Evolutionary conservation across 2,329 filamentous ascomycete species (phyloP), one percentile per base, ranked within the genome.

Genomic region (Aspergillus phoenicis): DNA sequence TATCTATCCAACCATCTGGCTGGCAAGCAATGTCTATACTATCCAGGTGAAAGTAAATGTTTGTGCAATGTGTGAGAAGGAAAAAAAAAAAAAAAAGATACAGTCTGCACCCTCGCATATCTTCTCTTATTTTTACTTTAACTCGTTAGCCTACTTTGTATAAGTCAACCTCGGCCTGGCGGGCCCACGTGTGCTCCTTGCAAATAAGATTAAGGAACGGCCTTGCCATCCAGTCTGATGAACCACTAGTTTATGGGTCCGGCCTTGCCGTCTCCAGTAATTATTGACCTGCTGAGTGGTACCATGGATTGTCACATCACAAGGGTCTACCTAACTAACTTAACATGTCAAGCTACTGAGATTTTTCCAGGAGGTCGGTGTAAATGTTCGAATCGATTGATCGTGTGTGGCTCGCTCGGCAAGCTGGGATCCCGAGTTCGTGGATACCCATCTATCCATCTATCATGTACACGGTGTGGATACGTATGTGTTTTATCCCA

Each of bases 221-320:
- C 49, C 28, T 39, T 60, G 58, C 52, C 60, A 63, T 49, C 58
- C 53, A 49, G 56, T 56, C 43, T 47, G 54, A 63, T 52, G 58
- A 63, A 63, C 61, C 58, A 61, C 63, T 65, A 63, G 61, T 61
- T 61, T 61, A 59, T 61, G 63, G 61, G 58, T 63, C 58, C 38
- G 24, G n/a, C 56, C 57, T 17, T 47, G 33, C 61, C 53, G 51
- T 60, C 58, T 61, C 61, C 55, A 58, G 58, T 52, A 57, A 58
- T 62, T 59, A 60, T 54, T 58, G 55, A 53, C 36, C 24, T 30
- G 22, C 38, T 45, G 15, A 54, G 5, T 54, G 4, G 52, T 55
- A 17, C 38, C 52, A 43, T 55, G 52, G 52, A 22, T 49, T 26
- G 24, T 49, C 45, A 28, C 24, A 49, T 51, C 47, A n/a, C 24